A percentile compares a stretch with the other conserved stretches of the same genome.
phyloP scores from a whole-genome alignment of 176 grass and related monocot species.

The Neostapfia colusana region DNA sequence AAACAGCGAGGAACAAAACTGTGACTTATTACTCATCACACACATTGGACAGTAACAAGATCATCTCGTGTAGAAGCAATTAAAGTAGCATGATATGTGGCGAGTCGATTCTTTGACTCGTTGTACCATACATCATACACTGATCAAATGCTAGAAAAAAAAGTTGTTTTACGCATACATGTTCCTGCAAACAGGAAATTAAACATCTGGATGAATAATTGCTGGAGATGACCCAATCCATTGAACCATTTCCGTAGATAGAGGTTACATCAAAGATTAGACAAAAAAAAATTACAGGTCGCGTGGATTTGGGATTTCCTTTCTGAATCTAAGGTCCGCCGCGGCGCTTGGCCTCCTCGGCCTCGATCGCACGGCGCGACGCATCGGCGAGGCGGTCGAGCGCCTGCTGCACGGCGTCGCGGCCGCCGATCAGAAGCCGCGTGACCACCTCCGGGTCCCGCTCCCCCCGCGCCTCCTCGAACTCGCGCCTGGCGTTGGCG shows the following conservation, averaged over 20 bases:
- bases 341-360: constrained; percentile 51
- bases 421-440: constrained; percentile 71
- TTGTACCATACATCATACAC: constrained; percentile 43
- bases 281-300: neutral
- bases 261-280: neutral
- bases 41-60: neutral
- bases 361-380: constrained; percentile 47
- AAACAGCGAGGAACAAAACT: neutral
- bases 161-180: neutral
- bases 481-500: constrained; percentile 75
- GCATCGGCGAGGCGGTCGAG: constrained; percentile 71
- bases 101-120: constrained; percentile 2
- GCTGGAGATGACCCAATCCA: neutral
- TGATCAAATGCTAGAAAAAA: constrained; percentile 26
- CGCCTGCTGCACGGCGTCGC: constrained; percentile 71
- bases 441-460: constrained; percentile 78
- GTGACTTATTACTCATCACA: constrained; percentile 1
- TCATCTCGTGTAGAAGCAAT: constrained; percentile 29
- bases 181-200: constrained; percentile 1
- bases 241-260: neutral
- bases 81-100: constrained; percentile 24
- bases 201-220: neutral
- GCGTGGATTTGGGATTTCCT: neutral
- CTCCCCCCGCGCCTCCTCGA: constrained; percentile 67
- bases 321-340: constrained; percentile 29